These are phyloP conservation scores for Plasmodium relictum DNA, from an alignment of 169 alveolate genomes.

Conservation along the genomic window DNA sequence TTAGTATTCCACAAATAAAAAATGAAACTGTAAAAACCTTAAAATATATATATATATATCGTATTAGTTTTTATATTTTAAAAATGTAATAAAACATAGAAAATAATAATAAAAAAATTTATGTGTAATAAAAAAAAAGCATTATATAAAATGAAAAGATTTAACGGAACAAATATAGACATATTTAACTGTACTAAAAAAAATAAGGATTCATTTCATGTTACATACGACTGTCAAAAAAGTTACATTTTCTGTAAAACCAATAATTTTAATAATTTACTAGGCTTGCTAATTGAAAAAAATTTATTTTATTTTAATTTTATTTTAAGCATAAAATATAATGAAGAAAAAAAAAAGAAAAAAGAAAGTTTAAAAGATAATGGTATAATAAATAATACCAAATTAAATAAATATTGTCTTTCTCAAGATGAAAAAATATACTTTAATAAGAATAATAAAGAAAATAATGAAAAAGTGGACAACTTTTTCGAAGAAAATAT, in stretches of 20 bases:
- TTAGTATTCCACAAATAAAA: too few species aligned
- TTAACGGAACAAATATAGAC: conserved; percentile 15
- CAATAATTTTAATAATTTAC: conserved; percentile 51
- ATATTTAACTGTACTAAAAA: not conserved
- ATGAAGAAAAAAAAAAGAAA: conserved; percentile 37
- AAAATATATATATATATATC: too few species aligned
- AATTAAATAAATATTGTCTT: conserved; percentile 18
- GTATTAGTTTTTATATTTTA: too few species aligned
- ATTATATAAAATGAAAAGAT: conserved; percentile 11
- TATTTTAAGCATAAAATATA: conserved; percentile 46
- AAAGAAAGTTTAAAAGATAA: not conserved
- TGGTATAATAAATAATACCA: not conserved
- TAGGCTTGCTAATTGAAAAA: conserved; percentile 44
- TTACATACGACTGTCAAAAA: conserved; percentile 5
- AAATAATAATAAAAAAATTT: too few species aligned
- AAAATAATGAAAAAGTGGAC: not conserved
- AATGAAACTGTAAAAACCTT: too few species aligned
- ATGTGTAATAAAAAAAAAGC: not conserved
- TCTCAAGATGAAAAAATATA: not conserved
- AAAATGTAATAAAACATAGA: too few species aligned
- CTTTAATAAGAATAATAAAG: not conserved
- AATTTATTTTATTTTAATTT: conserved; percentile 41
- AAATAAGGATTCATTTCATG: conserved; percentile 1
- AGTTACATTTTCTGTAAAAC: conserved; percentile 28
- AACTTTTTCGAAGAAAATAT: conserved; percentile 9